Percentiles rank a stretch among this genome's conserved stretches.
These are phyloP conservation scores for Phanerochaete carnosa DNA, from an alignment of 768 basidiomycete species.

Conservation along the genomic window DNA sequence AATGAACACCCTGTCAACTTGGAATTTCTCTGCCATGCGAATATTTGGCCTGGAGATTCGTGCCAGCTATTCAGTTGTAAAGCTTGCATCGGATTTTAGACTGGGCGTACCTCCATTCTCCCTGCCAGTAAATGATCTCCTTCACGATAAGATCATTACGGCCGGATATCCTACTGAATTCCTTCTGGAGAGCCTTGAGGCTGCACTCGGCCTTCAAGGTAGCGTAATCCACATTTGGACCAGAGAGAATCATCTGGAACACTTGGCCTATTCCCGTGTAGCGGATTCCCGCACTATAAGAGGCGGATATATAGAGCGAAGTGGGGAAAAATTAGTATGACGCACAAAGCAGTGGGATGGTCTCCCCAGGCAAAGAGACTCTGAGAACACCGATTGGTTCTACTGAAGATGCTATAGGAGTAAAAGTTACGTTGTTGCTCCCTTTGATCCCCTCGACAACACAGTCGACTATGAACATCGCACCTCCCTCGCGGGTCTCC, in stretches of 20 bases:
- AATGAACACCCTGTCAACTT: slow-evolving; percentile 3
- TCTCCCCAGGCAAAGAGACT: slow-evolving; percentile 23
- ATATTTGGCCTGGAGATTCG: slow-evolving; percentile 4
- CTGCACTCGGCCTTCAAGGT: background rate
- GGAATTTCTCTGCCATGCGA: slow-evolving; percentile 12
- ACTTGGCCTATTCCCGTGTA: background rate
- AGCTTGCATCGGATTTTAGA: background rate
- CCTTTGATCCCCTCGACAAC: background rate
- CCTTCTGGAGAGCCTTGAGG: background rate
- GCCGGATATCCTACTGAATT: background rate
- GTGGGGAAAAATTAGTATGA: background rate
- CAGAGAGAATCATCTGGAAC: background rate
- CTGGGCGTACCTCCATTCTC: slow-evolving; percentile 15
- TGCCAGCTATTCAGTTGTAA: slow-evolving; percentile 29
- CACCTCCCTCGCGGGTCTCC: background rate
- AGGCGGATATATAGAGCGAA: background rate
- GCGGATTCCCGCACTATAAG: background rate
- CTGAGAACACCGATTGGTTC: slow-evolving; percentile 4
- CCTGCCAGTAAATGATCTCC: slow-evolving; percentile 17
- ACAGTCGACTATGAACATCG: background rate
- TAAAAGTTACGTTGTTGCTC: background rate
- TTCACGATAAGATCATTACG: background rate
- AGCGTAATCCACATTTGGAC: background rate
- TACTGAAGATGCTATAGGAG: too few species aligned
- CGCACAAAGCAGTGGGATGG: slow-evolving; percentile 11